A percentile compares a stretch with the other conserved stretches of the same genome.
These are phyloP conservation scores for Epichloe typhina DNA, from an alignment of 2,329 filamentous ascomycete species.

Conservation along the genomic window DNA sequence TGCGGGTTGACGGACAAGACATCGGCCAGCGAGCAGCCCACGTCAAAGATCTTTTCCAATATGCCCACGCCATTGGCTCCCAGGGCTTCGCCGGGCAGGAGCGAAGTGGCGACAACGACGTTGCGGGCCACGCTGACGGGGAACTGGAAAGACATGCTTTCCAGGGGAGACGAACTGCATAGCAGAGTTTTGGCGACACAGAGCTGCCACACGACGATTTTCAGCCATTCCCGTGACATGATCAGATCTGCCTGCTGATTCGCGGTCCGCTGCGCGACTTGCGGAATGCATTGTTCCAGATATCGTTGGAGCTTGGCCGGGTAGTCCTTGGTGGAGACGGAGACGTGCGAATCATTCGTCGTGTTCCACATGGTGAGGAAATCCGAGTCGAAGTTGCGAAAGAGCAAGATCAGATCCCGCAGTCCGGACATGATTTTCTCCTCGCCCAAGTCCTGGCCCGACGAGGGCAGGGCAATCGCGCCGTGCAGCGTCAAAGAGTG, in stretches of 20 bases:
- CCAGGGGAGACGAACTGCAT: conserved; percentile 5
- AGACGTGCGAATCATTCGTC: conserved; percentile 1
- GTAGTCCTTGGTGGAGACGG: conserved; percentile 1
- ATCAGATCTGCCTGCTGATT: conserved; percentile 15
- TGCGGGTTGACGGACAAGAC: conserved; percentile 1
- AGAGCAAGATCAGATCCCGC: conserved; percentile 16
- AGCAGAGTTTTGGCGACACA: conserved; percentile 13
- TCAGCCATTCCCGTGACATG: conserved; percentile 15
- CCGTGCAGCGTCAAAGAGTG: conserved; percentile 14
- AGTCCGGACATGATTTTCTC: conserved; percentile 18
- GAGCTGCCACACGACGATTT: conserved; percentile 15
- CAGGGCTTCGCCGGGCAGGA: conserved; percentile 14
- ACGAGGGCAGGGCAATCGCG: conserved; percentile 11
- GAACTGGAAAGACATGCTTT: conserved; percentile 15
- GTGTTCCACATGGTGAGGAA: conserved; percentile 18
- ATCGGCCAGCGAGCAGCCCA: conserved; percentile 19
- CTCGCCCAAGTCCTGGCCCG: conserved; percentile 10
- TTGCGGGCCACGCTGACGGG: conserved; percentile 14
- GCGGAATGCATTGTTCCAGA: conserved; percentile 6
- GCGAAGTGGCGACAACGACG: conserved; percentile 11
- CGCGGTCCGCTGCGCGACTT: conserved; percentile 6
- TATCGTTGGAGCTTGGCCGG: conserved; percentile 6
- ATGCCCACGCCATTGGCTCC: conserved; percentile 21
- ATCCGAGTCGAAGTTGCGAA: conserved; percentile 14
- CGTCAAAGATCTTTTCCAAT: conserved; percentile 21